These are phyloP conservation scores for Fusarium ramigenum DNA, from an alignment of 2,329 filamentous ascomycete genomes.

Conservation along the genomic window DNA sequence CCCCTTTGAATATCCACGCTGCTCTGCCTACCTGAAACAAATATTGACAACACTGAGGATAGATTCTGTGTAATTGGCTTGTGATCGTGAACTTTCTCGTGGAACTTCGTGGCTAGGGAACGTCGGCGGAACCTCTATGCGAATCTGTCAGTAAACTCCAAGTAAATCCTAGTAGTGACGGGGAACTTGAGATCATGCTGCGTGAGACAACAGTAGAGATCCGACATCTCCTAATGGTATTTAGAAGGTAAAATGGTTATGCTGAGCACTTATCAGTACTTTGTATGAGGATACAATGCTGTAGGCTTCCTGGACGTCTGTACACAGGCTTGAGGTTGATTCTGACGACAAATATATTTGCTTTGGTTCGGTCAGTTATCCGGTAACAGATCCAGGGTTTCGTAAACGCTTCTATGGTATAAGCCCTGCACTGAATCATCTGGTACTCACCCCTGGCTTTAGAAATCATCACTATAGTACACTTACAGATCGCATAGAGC, in stretches of 20 bases:
- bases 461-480: too few species aligned
- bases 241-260: too few species aligned
- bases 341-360: too few species aligned
- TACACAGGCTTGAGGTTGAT: too few species aligned
- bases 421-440: rapidly evolving
- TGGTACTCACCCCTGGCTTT: not conserved
- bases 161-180: rapidly evolving
- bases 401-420: not conserved
- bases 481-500: too few species aligned
- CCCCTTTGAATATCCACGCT: not conserved
- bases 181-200: too few species aligned
- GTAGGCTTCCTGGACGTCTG: too few species aligned
- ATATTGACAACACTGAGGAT: not conserved
- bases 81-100: not conserved
- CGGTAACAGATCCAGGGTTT: too few species aligned
- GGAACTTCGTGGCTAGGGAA: not conserved
- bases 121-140: not conserved
- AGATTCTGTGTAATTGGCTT: rapidly evolving
- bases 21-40: not conserved
- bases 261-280: too few species aligned
- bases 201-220: not conserved
- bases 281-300: too few species aligned
- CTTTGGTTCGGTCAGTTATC: too few species aligned
- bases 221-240: not conserved
- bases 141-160: not conserved